Evolutionary conservation across 352 stramenopile genomes (phyloP).

Genomic region (Globisporangium okanoganense): DNA sequence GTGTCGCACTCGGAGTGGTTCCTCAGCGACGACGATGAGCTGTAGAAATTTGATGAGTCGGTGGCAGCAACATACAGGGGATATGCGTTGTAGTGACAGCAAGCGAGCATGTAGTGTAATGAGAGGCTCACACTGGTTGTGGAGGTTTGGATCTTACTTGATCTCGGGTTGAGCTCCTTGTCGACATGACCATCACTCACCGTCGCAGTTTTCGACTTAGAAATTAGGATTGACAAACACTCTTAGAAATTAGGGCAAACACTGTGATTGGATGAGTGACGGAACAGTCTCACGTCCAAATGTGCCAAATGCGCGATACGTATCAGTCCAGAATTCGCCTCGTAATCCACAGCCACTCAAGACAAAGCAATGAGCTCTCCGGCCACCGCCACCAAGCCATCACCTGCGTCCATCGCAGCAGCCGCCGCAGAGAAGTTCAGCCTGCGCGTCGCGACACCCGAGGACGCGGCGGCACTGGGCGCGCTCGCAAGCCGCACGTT

Average conservation of each 20-base stretch:
- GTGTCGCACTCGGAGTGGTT: constrained; percentile 55
- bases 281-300: too few species aligned
- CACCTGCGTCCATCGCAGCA: background rate
- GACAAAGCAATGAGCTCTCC: background rate
- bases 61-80: background rate
- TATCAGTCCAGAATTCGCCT: background rate
- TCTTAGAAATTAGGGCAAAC: too few species aligned
- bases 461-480: constrained; percentile 18
- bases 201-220: too few species aligned
- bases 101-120: background rate
- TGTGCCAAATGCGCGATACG: too few species aligned
- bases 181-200: background rate
- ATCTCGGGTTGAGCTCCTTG: too few species aligned
- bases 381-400: background rate
- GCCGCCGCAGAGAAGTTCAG: constrained; percentile 1
- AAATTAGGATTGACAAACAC: too few species aligned
- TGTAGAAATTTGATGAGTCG: background rate
- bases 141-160: too few species aligned
- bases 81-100: background rate
- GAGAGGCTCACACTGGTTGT: background rate
- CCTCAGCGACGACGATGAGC: constrained; percentile 16
- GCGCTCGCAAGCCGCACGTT: constrained; percentile 28
- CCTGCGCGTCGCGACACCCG: constrained; percentile 17
- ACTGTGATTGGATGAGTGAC: background rate
- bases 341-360: background rate